phyloP scores from a whole-genome alignment of 495 filamentous ascomycete species.

The Penicillium antarcticum region DNA sequence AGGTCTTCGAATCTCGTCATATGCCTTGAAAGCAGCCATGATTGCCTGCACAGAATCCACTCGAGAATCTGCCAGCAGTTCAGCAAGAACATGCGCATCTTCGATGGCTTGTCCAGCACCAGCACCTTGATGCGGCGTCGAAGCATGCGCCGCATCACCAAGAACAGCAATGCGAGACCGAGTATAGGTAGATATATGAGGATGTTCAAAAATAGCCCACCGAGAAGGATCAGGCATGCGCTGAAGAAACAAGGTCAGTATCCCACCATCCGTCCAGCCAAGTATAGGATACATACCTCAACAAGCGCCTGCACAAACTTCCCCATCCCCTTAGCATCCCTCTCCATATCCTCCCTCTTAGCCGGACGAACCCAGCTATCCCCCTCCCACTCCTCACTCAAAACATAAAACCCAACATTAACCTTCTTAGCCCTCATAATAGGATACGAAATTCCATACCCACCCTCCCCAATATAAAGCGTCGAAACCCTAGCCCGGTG shows the following conservation, averaged over 20 bases:
- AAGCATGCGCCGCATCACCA: constrained; percentile 69
- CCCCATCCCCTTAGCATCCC: constrained; percentile 55
- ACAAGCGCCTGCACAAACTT: constrained; percentile 43
- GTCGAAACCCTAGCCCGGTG: constrained; percentile 48
- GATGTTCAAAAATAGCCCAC: constrained; percentile 65
- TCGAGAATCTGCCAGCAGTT: constrained; percentile 46
- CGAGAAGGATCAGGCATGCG: constrained; percentile 46
- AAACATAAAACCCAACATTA: constrained; percentile 53
- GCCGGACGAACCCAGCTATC: constrained; percentile 56
- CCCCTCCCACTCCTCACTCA: constrained; percentile 43
- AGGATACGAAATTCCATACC: constrained; percentile 62
- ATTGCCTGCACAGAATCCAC: constrained; percentile 20
- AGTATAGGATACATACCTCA: constrained; percentile 20
- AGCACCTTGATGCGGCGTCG: constrained; percentile 66
- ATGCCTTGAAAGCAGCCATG: constrained; percentile 55
- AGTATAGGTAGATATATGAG: constrained; percentile 51
- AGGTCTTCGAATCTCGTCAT: constrained; percentile 56
- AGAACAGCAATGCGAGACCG: constrained; percentile 55
- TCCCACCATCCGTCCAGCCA: background rate
- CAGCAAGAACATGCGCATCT: constrained; percentile 58
- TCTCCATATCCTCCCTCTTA: constrained; percentile 52
- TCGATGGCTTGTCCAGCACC: constrained; percentile 69
- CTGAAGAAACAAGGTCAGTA: constrained; percentile 11
- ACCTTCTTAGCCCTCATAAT: constrained; percentile 61
- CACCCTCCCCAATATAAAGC: constrained; percentile 55